Evolutionary conservation across 148 eudicot genomes (phyloP), one percentile per base, ranked within the genome.

Genomic region (Cornus florida): DNA sequence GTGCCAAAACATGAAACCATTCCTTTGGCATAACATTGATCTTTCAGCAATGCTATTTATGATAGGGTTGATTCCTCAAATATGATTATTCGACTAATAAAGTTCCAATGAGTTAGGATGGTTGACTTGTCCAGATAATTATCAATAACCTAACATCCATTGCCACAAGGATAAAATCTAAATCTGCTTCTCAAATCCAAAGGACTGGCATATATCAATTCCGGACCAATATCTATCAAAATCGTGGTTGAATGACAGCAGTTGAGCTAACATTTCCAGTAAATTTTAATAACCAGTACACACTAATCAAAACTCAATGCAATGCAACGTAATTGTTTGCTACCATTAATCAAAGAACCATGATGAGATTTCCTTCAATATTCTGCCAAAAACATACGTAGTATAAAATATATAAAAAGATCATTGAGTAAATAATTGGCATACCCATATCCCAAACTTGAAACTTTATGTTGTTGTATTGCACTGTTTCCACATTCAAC

Each of bases 371-470:
- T 20, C 7, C 65, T 60, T 60, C 16, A 14, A 60, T 16, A 60
- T 60, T 20, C n/a, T 20, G 65, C n/a, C 3, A 60, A 60, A 4
- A 60, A 39, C 7, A 28, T 28, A 28, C 28, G 28, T 28, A 28
- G 28, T 28, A 28, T 28, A 28, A 28, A 28, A 28, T 28, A 28
- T 28, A 28, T 28, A 28, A 28, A 28, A 5, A 60, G 22, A 60
- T 17, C 13, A 50, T 6, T 16, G 20, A 64, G 57, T 64, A 78
- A 67, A 50, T 50, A 83, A 28, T 72, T 75, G 20, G 33, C 87
- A 78, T 92, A 94, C 98, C 98, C 43, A 94, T 89, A 92, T 94
- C 98, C 98, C 98, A 94, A 12, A 94, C 98, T 94, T 94, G 98
- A 81, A 94, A 94, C 84, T 94, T 94, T 67, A 94, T 94, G 88